Conservation (phyloP, 1,139 yeast species). For the Yamadazyma diospyri region DNA sequence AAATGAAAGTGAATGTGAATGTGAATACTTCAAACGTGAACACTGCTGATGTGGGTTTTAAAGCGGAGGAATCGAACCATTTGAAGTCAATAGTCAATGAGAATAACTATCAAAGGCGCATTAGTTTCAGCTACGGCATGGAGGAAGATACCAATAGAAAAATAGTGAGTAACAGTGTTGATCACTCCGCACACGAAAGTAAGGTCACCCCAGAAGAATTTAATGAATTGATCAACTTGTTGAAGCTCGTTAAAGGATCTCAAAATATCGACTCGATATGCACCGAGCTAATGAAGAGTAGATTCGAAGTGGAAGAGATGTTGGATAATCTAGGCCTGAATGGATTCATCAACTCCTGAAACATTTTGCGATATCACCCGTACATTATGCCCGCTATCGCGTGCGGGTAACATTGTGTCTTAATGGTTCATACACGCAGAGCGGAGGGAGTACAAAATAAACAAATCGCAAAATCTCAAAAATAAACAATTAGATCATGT, state of each 20-base stretch:
- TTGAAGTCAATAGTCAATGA: slow-evolving; percentile 29
- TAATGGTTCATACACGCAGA: slow-evolving; percentile 1
- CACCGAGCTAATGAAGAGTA: slow-evolving; percentile 59
- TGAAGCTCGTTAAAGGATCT: slow-evolving; percentile 52
- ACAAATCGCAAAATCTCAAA: slow-evolving; percentile 9
- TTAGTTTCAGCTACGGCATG: slow-evolving; percentile 31
- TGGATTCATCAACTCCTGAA: slow-evolving; percentile 31
- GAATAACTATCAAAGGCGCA: slow-evolving; percentile 26
- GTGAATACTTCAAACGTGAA: slow-evolving; percentile 8
- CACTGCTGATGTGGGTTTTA: slow-evolving; percentile 6
- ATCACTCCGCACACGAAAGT: neutral
- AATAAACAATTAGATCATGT: slow-evolving; percentile 44
- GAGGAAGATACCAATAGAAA: slow-evolving; percentile 20
- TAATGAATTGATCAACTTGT: slow-evolving; percentile 22
- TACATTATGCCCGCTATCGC: neutral
- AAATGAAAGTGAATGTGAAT: slow-evolving; percentile 10
- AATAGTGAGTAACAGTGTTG: slow-evolving; percentile 2
- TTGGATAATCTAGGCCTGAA: slow-evolving; percentile 43
- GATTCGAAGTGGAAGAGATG: slow-evolving; percentile 51
- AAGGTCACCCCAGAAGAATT: slow-evolving; percentile 22
- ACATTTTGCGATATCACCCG: neutral
- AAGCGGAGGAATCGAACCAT: slow-evolving; percentile 11
- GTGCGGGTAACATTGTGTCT: slow-evolving; percentile 3
- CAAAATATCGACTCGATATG: slow-evolving; percentile 72
- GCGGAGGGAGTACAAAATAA: slow-evolving; percentile 6